Conservation (phyloP, 2,329 filamentous ascomycete species). For the Sporothrix phasma region DNA sequence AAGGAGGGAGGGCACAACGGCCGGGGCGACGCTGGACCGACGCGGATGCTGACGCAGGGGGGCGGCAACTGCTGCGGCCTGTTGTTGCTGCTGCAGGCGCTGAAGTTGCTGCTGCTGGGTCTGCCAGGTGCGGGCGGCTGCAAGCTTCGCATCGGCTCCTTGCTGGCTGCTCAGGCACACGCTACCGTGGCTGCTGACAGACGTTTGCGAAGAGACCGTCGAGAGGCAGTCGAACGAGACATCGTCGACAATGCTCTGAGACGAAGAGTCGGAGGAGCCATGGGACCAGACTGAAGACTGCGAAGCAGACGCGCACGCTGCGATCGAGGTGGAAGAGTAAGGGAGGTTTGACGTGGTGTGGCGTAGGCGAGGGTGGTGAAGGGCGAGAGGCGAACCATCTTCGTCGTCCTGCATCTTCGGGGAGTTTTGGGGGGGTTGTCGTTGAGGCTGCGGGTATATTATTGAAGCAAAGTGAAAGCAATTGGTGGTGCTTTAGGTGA, state of each 20-base stretch:
- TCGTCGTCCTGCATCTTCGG: constrained; percentile 51
- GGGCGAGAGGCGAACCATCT: constrained; percentile 43
- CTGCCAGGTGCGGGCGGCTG: constrained; percentile 13
- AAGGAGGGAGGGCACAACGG: constrained; percentile 62
- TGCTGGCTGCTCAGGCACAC: constrained; percentile 11
- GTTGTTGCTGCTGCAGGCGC: constrained; percentile 8
- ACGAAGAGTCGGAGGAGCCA: constrained; percentile 28
- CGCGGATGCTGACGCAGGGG: constrained; percentile 57
- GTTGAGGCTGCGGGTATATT: neutral
- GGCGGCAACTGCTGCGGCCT: constrained; percentile 19
- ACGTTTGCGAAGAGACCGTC: constrained; percentile 17
- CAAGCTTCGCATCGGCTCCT: constrained; percentile 8
- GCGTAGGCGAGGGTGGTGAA: constrained; percentile 26
- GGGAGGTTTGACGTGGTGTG: constrained; percentile 38
- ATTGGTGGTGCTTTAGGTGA: constrained; percentile 8
- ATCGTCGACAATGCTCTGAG: constrained; percentile 10
- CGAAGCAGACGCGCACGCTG: constrained; percentile 66
- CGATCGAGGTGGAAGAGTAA: constrained; percentile 57
- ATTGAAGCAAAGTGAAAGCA: neutral
- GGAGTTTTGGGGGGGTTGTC: constrained; percentile 14
- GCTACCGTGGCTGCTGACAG: constrained; percentile 11
- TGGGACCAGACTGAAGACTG: constrained; percentile 71
- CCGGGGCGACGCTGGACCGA: constrained; percentile 46
- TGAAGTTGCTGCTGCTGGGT: constrained; percentile 8
- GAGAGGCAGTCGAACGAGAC: constrained; percentile 19